These are phyloP conservation scores for Calocybe gangraenosa DNA, from an alignment of 768 basidiomycete genomes.

Conservation along the genomic window DNA sequence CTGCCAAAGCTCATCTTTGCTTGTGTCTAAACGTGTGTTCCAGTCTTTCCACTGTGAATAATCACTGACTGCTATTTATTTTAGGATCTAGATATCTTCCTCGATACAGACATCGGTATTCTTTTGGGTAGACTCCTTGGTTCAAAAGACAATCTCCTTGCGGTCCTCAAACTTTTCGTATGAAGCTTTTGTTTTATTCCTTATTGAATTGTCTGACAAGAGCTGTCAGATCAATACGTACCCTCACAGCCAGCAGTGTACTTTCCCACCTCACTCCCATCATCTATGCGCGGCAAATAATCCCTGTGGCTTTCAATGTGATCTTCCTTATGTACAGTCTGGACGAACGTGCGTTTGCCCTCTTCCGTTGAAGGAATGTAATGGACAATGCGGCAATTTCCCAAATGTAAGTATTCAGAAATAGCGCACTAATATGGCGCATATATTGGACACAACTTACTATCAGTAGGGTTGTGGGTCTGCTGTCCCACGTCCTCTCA, in stretches of 20 bases:
- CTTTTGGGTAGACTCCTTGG: constrained; percentile 15
- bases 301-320: constrained; percentile 15
- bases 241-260: constrained; percentile 11
- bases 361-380: constrained; percentile 31
- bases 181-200: neutral
- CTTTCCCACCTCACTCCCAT: constrained; percentile 15
- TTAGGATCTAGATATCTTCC: constrained; percentile 16
- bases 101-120: constrained; percentile 14
- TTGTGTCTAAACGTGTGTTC: constrained; percentile 16
- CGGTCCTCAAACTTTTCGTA: constrained; percentile 16
- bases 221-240: constrained; percentile 15
- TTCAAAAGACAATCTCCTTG: constrained; percentile 13
- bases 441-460: neutral
- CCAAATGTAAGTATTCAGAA: constrained; percentile 23
- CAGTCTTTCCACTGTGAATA: neutral
- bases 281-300: constrained; percentile 7
- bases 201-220: no score
- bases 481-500: constrained; percentile 23
- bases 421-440: neutral
- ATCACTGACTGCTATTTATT: neutral
- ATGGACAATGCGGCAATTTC: constrained; percentile 34
- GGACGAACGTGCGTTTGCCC: constrained; percentile 31
- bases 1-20: constrained; percentile 14
- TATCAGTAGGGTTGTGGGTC: constrained; percentile 36
- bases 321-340: constrained; percentile 12